These are phyloP conservation scores for Populus hybrid DNA, from an alignment of 441 rosid genomes.

Conservation along the genomic window DNA sequence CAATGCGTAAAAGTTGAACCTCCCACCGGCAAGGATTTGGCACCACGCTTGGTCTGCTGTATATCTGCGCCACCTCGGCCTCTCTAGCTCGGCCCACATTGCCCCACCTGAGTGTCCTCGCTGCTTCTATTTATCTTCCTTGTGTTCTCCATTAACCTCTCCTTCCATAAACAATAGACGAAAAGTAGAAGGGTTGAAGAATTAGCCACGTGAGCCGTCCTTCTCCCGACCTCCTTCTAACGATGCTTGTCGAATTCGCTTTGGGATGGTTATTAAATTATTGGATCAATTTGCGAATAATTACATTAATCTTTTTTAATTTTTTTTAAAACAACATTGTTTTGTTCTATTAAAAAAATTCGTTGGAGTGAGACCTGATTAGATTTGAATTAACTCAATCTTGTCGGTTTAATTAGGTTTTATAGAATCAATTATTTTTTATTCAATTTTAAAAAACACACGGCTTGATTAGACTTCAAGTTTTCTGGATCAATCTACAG, in stretches of 20 bases:
- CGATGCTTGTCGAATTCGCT: neutral
- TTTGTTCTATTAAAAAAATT: too few species aligned
- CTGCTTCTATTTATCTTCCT: neutral
- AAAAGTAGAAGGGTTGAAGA: neutral
- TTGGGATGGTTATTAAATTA: neutral
- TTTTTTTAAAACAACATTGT: neutral
- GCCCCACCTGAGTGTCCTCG: neutral
- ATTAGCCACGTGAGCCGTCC: slow-evolving; percentile 17
- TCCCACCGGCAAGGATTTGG: slow-evolving; percentile 27
- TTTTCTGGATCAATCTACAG: neutral
- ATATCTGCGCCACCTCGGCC: neutral
- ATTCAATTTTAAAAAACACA: neutral
- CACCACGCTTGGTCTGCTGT: slow-evolving; percentile 19
- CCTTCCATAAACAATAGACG: neutral
- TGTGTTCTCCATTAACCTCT: slow-evolving; percentile 5
- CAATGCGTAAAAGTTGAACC: neutral
- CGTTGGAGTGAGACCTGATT: too few species aligned
- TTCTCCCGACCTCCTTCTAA: neutral
- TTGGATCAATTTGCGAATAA: neutral
- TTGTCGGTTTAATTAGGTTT: neutral
- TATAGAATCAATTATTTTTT: neutral
- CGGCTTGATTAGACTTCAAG: neutral
- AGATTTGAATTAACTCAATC: neutral
- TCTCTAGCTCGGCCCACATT: slow-evolving; percentile 7
- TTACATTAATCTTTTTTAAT: neutral